Evolutionary conservation across 768 basidiomycete species (phyloP), one percentile per base, ranked within the genome.

Genomic region (Lactarius sanguifluus): DNA sequence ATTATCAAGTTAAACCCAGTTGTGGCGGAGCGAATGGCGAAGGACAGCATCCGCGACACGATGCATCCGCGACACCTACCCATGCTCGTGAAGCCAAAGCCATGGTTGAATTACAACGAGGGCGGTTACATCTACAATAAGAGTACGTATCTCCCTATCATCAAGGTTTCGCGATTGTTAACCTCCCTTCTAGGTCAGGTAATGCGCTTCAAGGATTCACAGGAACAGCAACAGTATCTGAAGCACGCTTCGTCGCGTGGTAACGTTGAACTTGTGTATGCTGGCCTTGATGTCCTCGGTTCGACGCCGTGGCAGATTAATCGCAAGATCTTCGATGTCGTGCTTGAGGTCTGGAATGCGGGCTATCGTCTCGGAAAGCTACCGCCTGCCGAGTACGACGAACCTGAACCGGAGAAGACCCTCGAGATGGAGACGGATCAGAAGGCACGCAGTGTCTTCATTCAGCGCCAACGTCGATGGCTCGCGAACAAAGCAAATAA

Each of bases 61-160:
- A 80, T 98, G 20, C 94, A 96, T 77, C 95, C 96, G 18, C 91
- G 95, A 2, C 92, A 96, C 76, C 82, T 99, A 28, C 96, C 96
- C 10, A 99, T 98, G 97, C 82, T 99, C 8, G 84, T 96, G 30
- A 87, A 88, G 68, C 96, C 96, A 2, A 88, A 88, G 69, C 92
- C 93, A 0, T 98, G 96, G 96, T 72, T 91, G 2, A 80, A 81
- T 64, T 82, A 86, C 69, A 83, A 90, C 62, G 79, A 88, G 55
- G 96, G 97, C 5, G 92, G 89, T 1, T 98, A 98, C 74, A 77
- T 96, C 28, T 85, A 87, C 71, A 92, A 88, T 73, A 84, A 82
- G 69, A 85, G 92, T 92, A 72, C 59, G 87, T 77, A 6, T 34
- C 30, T 38, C 15, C 15, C 57, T 45, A 61, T 36, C 13, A n/a